Evolutionary conservation across 208 protist species (phyloP).

Genomic region (Trypanosoma brucei): DNA sequence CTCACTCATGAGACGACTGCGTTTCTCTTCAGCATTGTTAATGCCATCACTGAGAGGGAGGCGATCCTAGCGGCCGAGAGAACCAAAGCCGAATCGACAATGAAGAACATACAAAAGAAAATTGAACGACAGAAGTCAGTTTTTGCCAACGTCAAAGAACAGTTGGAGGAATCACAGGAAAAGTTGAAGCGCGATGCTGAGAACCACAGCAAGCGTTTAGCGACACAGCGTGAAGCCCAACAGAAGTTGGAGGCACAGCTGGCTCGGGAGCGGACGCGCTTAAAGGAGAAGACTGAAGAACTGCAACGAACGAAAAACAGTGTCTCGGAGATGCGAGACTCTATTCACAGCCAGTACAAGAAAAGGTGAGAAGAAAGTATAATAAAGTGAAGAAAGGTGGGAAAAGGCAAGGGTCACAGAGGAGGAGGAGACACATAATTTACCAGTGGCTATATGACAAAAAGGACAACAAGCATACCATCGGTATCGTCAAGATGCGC

Average conservation of each 20-base stretch:
- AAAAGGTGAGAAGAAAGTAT: conserved; percentile 9
- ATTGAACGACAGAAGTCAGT: conserved; percentile 27
- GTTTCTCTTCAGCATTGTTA: conserved; percentile 39
- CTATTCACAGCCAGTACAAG: conserved; percentile 64
- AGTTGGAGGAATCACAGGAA: conserved; percentile 44
- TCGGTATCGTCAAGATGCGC: too few relatives aligned
- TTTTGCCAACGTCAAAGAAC: conserved; percentile 46
- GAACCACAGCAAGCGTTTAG: conserved; percentile 47
- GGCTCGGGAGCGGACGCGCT: conserved; percentile 36
- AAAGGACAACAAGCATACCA: neutral
- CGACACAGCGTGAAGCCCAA: conserved; percentile 34
- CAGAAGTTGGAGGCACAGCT: conserved; percentile 41
- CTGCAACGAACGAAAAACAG: conserved; percentile 29
- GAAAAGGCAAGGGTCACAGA: neutral
- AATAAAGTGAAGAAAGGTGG: neutral
- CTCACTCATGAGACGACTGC: conserved; percentile 25
- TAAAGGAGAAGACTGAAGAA: conserved; percentile 39
- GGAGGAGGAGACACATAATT: neutral
- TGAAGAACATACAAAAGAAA: conserved; percentile 25
- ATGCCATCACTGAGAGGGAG: conserved; percentile 27
- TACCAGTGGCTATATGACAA: neutral
- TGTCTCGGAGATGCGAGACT: conserved; percentile 41
- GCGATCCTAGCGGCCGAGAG: conserved; percentile 24
- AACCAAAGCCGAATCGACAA: conserved; percentile 20
- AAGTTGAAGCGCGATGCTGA: conserved; percentile 33